A percentile compares a stretch with the other conserved stretches of the same genome.
These are phyloP conservation scores for Arachis monticola DNA, from an alignment of 331 rosid genomes.

Conservation along the genomic window DNA sequence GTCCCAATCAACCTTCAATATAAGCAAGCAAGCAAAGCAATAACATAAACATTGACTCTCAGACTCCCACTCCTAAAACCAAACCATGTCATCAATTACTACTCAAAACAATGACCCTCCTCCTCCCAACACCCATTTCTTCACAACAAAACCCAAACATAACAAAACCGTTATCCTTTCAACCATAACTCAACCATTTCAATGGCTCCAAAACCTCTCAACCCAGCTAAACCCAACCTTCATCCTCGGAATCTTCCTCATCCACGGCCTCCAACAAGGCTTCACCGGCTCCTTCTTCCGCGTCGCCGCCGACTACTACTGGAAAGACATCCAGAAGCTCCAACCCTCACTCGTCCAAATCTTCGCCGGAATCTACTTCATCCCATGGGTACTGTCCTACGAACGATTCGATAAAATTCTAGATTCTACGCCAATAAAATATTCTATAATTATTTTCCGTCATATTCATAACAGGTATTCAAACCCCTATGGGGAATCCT, in stretches of 20 bases:
- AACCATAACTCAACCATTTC: slow-evolving; percentile 44
- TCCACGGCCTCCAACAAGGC: slow-evolving; percentile 74
- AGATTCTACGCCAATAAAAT: too few relatives aligned
- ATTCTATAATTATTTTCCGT: too few relatives aligned
- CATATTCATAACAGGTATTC: slow-evolving; percentile 40
- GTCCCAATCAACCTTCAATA: neutral
- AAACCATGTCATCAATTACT: neutral
- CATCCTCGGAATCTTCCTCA: slow-evolving; percentile 54
- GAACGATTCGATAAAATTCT: too few relatives aligned
- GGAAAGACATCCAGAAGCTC: slow-evolving; percentile 76
- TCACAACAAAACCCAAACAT: neutral
- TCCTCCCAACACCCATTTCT: neutral
- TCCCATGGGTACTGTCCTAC: slow-evolving; percentile 55
- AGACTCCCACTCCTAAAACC: too few relatives aligned
- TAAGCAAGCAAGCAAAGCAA: neutral
- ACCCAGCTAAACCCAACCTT: slow-evolving; percentile 50
- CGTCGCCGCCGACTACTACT: slow-evolving; percentile 67
- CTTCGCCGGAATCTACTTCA: slow-evolving; percentile 58
- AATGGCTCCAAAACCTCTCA: slow-evolving; percentile 60
- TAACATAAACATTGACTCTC: neutral
- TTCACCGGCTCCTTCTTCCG: slow-evolving; percentile 64
- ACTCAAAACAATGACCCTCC: neutral
- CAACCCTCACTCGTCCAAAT: slow-evolving; percentile 70
- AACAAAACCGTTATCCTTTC: neutral
- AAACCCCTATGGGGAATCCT: slow-evolving; percentile 80